Evolutionary conservation across 192 early-diverging fungal genomes (phyloP), one percentile per base, ranked within the genome.

Genomic region (Gryganskiella cystojenkinii): DNA sequence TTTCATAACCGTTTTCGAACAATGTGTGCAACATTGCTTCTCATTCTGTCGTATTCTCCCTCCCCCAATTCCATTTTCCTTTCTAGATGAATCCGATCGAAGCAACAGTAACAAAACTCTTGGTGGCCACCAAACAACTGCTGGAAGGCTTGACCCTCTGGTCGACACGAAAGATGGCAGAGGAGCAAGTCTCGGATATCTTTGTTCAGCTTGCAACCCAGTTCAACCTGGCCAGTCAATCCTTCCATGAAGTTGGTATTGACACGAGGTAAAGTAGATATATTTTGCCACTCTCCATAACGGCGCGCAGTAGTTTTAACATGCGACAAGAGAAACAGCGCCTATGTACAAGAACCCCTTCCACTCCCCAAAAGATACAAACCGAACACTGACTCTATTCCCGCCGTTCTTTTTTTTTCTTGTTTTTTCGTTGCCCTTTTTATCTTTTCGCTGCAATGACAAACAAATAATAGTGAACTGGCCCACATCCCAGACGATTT

Each of bases 91-190:
- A 52, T 43, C 62, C 60, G 3, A 83, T 85, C 31, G 81, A 85
- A 42, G 64, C 60, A 27, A 74, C 70, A 22, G 81, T 85, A 5
- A 83, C 84, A 19, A 59, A 69, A 27, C 58, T 85, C 20, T 34
- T 85, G 37, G 31, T 80, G 44, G 71, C 79, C 4, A 85, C 84
- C 9, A 85, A 83, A 52, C 67, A 67, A 14, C 69, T 85, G 11
- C 42, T 85, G 19, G 81, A 83, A 25, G 64, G 71, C n/a, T 56
- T 85, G 20, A 85, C 84, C 0, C 56, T 60, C n/a, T 85, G 84
- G 84, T 81, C 81, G 19, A 37, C 17, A 31, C 44, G 61, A 5
- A 61, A 61, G 45, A 67, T 67, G 40, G 58, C 37, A 4, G 64
- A 78, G 20, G 68, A 83, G 50, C 73, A 80, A 42, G 80, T 85